phyloP scores from a whole-genome alignment of 2,329 filamentous ascomycete species.

The Verticillium albo-atrum region DNA sequence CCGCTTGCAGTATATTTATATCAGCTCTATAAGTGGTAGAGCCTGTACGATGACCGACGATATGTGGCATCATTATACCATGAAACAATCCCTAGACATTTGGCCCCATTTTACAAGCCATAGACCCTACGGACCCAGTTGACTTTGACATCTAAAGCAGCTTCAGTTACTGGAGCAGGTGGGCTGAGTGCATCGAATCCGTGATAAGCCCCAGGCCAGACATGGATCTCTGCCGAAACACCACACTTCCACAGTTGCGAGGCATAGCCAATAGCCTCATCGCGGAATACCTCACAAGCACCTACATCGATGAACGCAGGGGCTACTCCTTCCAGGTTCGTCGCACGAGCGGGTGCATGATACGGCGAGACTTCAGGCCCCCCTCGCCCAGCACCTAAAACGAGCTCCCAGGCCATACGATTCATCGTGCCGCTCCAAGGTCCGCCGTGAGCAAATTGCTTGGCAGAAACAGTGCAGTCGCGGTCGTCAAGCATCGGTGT shows the following conservation, averaged over 20 bases:
- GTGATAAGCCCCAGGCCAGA: constrained; percentile 37
- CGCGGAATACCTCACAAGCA: constrained; percentile 27
- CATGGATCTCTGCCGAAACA: constrained; percentile 36
- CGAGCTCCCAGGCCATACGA: constrained; percentile 33
- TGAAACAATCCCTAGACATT: too few relatives aligned
- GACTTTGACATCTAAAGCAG: too few relatives aligned
- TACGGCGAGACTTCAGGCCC: constrained; percentile 26
- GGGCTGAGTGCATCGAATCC: constrained; percentile 23
- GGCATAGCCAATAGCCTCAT: constrained; percentile 15
- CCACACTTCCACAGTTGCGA: constrained; percentile 32
- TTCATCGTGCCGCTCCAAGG: constrained; percentile 33
- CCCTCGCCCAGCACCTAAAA: constrained; percentile 30
- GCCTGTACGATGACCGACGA: too few relatives aligned
- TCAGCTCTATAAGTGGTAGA: too few relatives aligned
- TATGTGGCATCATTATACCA: too few relatives aligned
- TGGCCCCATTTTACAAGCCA: too few relatives aligned
- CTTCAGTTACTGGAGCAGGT: too few relatives aligned
- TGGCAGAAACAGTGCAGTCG: constrained; percentile 25
- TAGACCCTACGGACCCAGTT: too few relatives aligned
- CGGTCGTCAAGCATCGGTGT: constrained; percentile 44
- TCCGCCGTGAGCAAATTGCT: constrained; percentile 1
- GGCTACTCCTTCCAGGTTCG: constrained; percentile 31
- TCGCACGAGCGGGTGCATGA: constrained; percentile 30
- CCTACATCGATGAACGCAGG: constrained; percentile 39
- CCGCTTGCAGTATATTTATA: too few relatives aligned